Conservation (phyloP, 106 monocot species). For the Dioscorea dumetorum region DNA sequence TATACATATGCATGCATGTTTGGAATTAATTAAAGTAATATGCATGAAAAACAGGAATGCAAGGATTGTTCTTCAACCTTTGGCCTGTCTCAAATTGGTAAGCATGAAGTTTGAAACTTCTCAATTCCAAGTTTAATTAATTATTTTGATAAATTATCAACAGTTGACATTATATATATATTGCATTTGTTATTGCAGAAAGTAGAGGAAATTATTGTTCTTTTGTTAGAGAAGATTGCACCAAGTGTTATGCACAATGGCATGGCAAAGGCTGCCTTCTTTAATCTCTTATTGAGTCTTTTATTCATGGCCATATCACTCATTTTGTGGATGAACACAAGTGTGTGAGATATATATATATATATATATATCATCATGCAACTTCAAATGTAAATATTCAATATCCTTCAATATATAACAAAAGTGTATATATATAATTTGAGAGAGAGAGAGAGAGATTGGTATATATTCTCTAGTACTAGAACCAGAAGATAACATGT, state of each 20-base stretch:
- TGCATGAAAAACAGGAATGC: slow-evolving; percentile 13
- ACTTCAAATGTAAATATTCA: background rate
- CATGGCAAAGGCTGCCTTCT: slow-evolving; percentile 6
- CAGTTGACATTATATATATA: background rate
- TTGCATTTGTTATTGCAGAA: slow-evolving; percentile 7
- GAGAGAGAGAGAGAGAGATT: background rate
- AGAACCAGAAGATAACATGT: no score
- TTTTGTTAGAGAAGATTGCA: slow-evolving; percentile 6
- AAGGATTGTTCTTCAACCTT: slow-evolving; percentile 6
- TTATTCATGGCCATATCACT: slow-evolving; percentile 12
- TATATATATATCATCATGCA: background rate
- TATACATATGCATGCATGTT: no score
- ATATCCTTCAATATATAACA: background rate
- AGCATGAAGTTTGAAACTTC: background rate
- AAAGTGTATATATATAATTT: no score
- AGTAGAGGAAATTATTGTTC: background rate
- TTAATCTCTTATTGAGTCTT: slow-evolving; percentile 8
- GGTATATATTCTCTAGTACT: background rate
- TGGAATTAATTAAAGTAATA: background rate
- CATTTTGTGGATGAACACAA: slow-evolving; percentile 11
- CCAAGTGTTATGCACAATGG: background rate
- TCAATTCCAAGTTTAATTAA: no score
- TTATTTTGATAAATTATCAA: background rate
- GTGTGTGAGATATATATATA: background rate
- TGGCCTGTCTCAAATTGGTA: slow-evolving; percentile 13